Conservation (phyloP, 2,329 filamentous ascomycete species). For the Paracoccidioides brasiliensis region DNA sequence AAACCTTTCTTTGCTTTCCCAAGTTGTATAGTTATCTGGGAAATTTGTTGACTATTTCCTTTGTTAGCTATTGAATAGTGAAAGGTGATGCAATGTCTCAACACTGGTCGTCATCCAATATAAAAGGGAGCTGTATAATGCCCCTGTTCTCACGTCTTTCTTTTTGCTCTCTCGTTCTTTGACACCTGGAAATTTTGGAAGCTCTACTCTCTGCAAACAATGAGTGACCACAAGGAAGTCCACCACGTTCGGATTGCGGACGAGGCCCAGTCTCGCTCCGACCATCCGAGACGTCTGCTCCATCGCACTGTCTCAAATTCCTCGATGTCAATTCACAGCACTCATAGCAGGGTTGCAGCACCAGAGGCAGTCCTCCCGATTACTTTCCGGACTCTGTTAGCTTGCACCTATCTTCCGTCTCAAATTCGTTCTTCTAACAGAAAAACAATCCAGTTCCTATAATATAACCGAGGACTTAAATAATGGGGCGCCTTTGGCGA, state of each 20-base stretch:
- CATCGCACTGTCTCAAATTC: slow-evolving; percentile 5
- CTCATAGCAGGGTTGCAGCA: slow-evolving; percentile 7
- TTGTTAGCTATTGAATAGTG: neutral
- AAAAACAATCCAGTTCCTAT: slow-evolving; percentile 5
- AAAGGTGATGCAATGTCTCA: neutral
- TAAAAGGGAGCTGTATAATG: neutral
- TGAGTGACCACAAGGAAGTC: slow-evolving; percentile 5
- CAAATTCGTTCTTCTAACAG: neutral
- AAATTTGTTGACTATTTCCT: no score
- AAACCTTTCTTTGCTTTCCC: neutral
- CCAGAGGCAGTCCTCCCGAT: slow-evolving; percentile 10
- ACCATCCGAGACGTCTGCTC: slow-evolving; percentile 5
- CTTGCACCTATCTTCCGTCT: neutral
- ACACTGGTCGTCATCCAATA: neutral
- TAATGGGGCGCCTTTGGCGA: neutral
- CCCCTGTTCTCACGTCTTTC: neutral
- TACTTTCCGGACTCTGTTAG: slow-evolving; percentile 10
- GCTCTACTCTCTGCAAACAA: neutral
- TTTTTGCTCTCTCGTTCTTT: neutral
- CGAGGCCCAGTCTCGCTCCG: slow-evolving; percentile 2
- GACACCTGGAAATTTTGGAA: neutral
- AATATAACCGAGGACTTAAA: slow-evolving; percentile 8
- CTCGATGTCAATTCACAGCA: slow-evolving; percentile 9
- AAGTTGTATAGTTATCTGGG: neutral
- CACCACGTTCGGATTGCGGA: slow-evolving; percentile 8